Conservation (phyloP, 192 early-diverging fungal genomes). For the Pilaira anomala region DNA sequence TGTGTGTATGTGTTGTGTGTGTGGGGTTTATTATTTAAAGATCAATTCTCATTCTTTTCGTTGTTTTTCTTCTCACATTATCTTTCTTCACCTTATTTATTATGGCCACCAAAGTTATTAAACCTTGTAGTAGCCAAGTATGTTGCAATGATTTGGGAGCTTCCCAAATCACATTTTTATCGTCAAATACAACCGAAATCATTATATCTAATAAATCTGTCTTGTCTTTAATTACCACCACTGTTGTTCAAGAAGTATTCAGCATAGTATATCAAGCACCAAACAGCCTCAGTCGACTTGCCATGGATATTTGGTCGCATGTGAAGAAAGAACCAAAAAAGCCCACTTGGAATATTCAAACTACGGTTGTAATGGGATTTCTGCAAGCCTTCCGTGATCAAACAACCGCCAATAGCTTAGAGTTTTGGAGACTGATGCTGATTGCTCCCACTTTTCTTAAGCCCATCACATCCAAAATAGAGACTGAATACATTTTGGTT, state of each 20-base stretch:
- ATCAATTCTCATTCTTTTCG: not conserved
- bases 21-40: not conserved
- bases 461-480: constrained; percentile 17
- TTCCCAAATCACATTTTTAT: too few relatives aligned
- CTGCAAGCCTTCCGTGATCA: constrained; percentile 24
- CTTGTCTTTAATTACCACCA: not conserved
- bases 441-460: constrained; percentile 19
- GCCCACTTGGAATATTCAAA: constrained; percentile 29
- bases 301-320: constrained; percentile 16
- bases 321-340: constrained; percentile 18
- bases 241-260: constrained; percentile 7
- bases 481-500: constrained; percentile 1
- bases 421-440: constrained; percentile 25
- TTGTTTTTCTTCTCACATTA: not conserved
- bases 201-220: too few relatives aligned
- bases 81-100: not conserved
- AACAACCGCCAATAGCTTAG: constrained; percentile 9
- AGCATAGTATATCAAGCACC: constrained; percentile 7
- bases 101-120: constrained; percentile 1
- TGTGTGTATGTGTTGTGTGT: too few relatives aligned
- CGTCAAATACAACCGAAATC: too few relatives aligned
- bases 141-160: not conserved
- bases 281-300: not conserved
- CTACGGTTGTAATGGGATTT: constrained; percentile 17
- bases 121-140: constrained; percentile 3